These are phyloP conservation scores for Russula sp. DNA, from an alignment of 768 basidiomycete species.

Conservation along the genomic window DNA sequence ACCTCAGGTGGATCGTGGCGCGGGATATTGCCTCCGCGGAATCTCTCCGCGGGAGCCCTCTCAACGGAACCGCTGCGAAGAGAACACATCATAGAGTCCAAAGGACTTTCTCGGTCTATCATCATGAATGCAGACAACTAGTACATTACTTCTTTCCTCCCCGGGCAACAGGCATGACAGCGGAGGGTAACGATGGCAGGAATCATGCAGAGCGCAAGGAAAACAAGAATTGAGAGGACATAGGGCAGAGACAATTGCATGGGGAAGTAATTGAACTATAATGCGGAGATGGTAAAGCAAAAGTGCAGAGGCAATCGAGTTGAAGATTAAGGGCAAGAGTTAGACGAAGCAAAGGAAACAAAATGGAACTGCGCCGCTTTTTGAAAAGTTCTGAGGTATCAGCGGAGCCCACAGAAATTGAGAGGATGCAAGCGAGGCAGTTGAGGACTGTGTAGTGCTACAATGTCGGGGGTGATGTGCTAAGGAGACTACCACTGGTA, in stretches of 20 bases:
- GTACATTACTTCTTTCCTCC: slow-evolving; percentile 22
- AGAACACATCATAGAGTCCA: background rate
- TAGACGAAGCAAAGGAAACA: slow-evolving; percentile 11
- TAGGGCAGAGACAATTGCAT: slow-evolving; percentile 21
- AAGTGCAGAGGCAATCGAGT: background rate
- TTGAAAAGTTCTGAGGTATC: slow-evolving; percentile 15
- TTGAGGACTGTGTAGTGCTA: slow-evolving; percentile 19
- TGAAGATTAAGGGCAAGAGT: slow-evolving; percentile 8
- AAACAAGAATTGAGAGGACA: slow-evolving; percentile 14
- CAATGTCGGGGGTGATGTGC: slow-evolving; percentile 18
- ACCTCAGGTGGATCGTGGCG: slow-evolving; percentile 6
- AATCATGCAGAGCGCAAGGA: slow-evolving; percentile 20
- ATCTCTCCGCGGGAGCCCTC: background rate
- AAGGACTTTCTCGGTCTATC: slow-evolving; percentile 6
- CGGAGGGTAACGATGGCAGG: slow-evolving; percentile 11
- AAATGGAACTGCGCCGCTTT: slow-evolving; percentile 12
- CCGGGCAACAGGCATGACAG: slow-evolving; percentile 4
- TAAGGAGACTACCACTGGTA: slow-evolving; percentile 2
- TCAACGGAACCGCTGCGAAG: background rate
- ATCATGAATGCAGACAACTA: slow-evolving; percentile 8
- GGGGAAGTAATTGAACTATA: slow-evolving; percentile 15
- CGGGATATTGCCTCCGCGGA: slow-evolving; percentile 2
- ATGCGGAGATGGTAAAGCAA: slow-evolving; percentile 23
- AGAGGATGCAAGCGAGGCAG: slow-evolving; percentile 15
- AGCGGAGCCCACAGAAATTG: slow-evolving; percentile 12